phyloP scores from a whole-genome alignment of 164 flowering plant genomes.

The Magnolia kwangsiensis region DNA sequence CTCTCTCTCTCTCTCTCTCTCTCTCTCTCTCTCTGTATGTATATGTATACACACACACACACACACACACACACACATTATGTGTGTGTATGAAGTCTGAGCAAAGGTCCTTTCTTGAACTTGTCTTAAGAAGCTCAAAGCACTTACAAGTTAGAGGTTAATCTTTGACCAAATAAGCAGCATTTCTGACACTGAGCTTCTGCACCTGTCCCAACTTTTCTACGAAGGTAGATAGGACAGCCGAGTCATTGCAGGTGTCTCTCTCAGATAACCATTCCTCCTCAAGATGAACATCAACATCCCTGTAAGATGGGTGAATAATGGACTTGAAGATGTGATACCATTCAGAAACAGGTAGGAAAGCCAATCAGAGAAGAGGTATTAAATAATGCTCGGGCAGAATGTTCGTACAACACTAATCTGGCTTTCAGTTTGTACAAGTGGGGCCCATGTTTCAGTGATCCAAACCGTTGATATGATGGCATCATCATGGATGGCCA shows the following conservation, averaged over 20 bases:
- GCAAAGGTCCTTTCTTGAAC: not conserved
- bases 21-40: too few relatives aligned
- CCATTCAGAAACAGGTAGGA: not conserved
- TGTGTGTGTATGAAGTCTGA: not conserved
- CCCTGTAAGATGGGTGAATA: constrained; percentile 35
- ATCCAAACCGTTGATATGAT: not conserved
- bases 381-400: not conserved
- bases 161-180: not conserved
- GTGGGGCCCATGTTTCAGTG: not conserved
- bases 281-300: constrained; percentile 58
- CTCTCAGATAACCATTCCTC: constrained; percentile 71
- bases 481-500: too few relatives aligned
- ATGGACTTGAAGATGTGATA: constrained; percentile 2
- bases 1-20: too few relatives aligned
- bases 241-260: constrained; percentile 50
- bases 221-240: constrained; percentile 38
- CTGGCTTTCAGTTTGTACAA: not conserved
- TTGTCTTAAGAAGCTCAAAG: not conserved
- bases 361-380: not conserved
- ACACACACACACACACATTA: too few relatives aligned
- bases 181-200: constrained; percentile 13
- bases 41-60: too few relatives aligned
- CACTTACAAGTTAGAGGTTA: not conserved
- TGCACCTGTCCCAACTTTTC: constrained; percentile 31
- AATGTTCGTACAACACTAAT: not conserved